Evolutionary conservation across 441 rosid genomes (phyloP).

Genomic region (Pelargonium australe): DNA sequence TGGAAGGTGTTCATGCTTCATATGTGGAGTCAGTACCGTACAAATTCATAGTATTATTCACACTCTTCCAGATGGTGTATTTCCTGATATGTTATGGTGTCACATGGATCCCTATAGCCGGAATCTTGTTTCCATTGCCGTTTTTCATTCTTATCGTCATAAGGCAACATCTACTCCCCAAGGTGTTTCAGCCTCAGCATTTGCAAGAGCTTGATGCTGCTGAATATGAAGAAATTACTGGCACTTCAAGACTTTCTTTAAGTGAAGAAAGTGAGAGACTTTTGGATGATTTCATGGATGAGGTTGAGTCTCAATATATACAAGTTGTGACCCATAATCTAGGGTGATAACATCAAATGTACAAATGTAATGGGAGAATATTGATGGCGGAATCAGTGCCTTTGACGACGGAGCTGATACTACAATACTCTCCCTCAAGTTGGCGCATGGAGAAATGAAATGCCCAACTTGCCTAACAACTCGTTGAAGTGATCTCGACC

Average conservation of each 20-base stretch:
- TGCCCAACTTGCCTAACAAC: too few species aligned
- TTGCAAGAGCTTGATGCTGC: conserved; percentile 74
- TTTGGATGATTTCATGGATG: too few species aligned
- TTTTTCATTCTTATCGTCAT: conserved; percentile 59
- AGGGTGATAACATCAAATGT: too few species aligned
- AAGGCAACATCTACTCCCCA: conserved; percentile 59
- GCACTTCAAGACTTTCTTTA: conserved; percentile 16
- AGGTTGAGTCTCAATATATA: too few species aligned
- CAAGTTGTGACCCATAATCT: too few species aligned
- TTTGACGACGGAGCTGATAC: too few species aligned
- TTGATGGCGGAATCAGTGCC: too few species aligned
- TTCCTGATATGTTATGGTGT: conserved; percentile 60
- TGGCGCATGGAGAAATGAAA: too few species aligned
- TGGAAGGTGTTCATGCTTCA: conserved; percentile 71
- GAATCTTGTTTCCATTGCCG: conserved; percentile 66
- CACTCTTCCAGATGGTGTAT: conserved; percentile 61
- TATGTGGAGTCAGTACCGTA: conserved; percentile 69
- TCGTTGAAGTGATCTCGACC: too few species aligned
- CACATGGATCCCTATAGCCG: conserved; percentile 84
- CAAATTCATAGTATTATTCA: conserved; percentile 51
- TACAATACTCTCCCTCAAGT: too few species aligned
- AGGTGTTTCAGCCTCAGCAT: conserved; percentile 45
- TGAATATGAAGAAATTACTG: conserved; percentile 65
- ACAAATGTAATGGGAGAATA: too few species aligned
- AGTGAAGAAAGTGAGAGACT: too few species aligned